Conservation (phyloP, 2,329 filamentous ascomycete species). For the Cadophora sp. region DNA sequence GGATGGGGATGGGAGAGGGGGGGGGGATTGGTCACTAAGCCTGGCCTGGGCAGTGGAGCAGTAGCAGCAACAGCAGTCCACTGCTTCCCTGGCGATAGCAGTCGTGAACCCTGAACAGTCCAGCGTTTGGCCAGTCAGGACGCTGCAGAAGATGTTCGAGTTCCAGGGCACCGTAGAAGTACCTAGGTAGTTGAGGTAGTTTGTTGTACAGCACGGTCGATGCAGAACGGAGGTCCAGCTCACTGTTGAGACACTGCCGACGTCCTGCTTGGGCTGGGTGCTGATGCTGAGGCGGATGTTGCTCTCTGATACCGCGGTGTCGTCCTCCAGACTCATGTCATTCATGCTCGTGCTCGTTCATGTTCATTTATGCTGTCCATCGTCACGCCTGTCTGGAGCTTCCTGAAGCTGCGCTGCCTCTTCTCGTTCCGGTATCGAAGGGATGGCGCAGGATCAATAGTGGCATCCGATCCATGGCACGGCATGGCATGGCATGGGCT, state of each 20-base stretch:
- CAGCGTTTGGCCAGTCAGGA: background rate
- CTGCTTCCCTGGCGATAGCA: conserved; percentile 18
- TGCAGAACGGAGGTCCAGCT: background rate
- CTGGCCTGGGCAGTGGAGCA: conserved; percentile 6
- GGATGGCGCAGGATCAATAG: too few species aligned
- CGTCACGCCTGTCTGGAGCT: too few species aligned
- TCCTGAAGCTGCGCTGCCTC: too few species aligned
- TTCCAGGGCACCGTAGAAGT: background rate
- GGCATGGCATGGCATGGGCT: background rate
- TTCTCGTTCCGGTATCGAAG: too few species aligned
- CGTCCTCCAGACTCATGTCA: too few species aligned
- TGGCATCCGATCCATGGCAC: too few species aligned
- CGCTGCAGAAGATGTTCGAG: background rate
- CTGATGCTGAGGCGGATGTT: background rate
- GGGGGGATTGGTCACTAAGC: background rate
- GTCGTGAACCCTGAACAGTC: conserved; percentile 10
- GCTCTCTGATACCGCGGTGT: too few species aligned
- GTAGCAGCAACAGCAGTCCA: background rate
- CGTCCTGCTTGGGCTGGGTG: background rate
- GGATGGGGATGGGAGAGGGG: background rate
- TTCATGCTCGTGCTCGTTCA: too few species aligned
- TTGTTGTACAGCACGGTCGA: background rate
- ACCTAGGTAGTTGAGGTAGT: background rate
- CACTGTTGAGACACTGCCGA: background rate
- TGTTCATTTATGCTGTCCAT: too few species aligned